Conservation (phyloP, 108 stramenopile species). For the Poteriospumella lacustris region DNA sequence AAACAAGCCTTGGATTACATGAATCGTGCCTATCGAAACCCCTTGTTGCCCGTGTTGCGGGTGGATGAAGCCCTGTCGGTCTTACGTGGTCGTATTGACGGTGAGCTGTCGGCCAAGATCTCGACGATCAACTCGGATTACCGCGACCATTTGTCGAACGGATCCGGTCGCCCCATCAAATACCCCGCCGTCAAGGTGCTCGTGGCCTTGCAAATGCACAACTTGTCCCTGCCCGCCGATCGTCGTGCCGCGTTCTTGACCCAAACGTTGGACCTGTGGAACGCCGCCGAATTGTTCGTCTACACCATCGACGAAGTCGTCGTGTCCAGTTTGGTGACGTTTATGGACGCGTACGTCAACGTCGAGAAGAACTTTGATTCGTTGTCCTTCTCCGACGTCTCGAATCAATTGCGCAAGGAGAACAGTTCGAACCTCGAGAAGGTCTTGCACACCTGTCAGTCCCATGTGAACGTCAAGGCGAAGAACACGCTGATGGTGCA, state of each 20-base stretch:
- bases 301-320: conserved; percentile 46
- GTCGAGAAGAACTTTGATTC: conserved; percentile 44
- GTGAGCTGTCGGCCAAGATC: conserved; percentile 58
- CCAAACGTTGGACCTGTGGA: conserved; percentile 60
- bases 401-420: conserved; percentile 75
- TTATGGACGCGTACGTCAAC: conserved; percentile 35
- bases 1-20: conserved; percentile 61
- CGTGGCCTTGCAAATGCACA: conserved; percentile 50
- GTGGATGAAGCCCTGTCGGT: conserved; percentile 88
- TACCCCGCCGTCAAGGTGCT: conserved; percentile 70
- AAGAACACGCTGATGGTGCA: conserved; percentile 65
- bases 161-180: background rate
- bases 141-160: conserved; percentile 32
- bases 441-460: conserved; percentile 72
- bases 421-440: conserved; percentile 61
- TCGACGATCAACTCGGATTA: conserved; percentile 56
- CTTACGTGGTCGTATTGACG: conserved; percentile 79
- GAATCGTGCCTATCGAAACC: conserved; percentile 64
- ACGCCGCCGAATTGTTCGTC: conserved; percentile 66
- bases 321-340: conserved; percentile 3
- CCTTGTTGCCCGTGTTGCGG: conserved; percentile 72
- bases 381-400: conserved; percentile 63
- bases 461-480: conserved; percentile 66
- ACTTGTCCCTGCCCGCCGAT: conserved; percentile 17
- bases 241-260: conserved; percentile 62